A percentile compares a stretch with the other conserved stretches of the same genome.
These are phyloP conservation scores for Arthromyces matolae DNA, from an alignment of 768 basidiomycete species.

Conservation along the genomic window DNA sequence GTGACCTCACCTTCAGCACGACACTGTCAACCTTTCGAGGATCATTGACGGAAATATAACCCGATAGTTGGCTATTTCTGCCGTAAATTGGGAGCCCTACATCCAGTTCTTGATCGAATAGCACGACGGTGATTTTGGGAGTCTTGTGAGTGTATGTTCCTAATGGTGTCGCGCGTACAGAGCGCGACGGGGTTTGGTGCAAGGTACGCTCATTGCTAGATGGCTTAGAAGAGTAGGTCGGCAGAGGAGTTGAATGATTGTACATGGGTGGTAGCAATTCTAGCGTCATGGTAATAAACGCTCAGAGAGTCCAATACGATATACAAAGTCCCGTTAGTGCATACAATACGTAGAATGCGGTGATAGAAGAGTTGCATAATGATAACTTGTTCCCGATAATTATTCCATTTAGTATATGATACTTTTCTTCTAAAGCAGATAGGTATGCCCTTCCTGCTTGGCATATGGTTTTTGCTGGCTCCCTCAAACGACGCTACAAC, in stretches of 20 bases:
- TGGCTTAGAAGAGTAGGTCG: slow-evolving; percentile 55
- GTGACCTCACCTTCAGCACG: slow-evolving; percentile 38
- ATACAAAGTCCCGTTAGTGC: too few relatives aligned
- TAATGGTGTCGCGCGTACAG: slow-evolving; percentile 24
- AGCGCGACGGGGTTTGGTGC: slow-evolving; percentile 42
- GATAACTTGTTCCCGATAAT: too few relatives aligned
- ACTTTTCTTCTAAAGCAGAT: too few relatives aligned
- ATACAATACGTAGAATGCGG: too few relatives aligned
- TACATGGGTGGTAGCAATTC: slow-evolving; percentile 50
- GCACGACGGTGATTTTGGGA: slow-evolving; percentile 37
- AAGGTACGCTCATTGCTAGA: slow-evolving; percentile 49
- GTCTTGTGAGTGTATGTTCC: slow-evolving; percentile 39
- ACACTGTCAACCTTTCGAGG: slow-evolving; percentile 37
- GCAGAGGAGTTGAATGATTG: slow-evolving; percentile 49
- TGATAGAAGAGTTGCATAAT: too few relatives aligned
- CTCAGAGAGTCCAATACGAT: too few relatives aligned
- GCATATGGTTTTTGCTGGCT: too few relatives aligned
- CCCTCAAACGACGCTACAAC: too few relatives aligned
- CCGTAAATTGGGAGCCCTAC: slow-evolving; percentile 40
- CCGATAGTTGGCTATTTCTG: slow-evolving; percentile 37
- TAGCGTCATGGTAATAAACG: too few relatives aligned
- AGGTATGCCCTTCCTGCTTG: too few relatives aligned
- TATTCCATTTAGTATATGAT: too few relatives aligned
- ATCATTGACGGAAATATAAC: slow-evolving; percentile 41
- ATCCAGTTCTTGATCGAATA: slow-evolving; percentile 44